Evolutionary conservation across 768 basidiomycete species (phyloP).

Genomic region (Lentinus brumalis): DNA sequence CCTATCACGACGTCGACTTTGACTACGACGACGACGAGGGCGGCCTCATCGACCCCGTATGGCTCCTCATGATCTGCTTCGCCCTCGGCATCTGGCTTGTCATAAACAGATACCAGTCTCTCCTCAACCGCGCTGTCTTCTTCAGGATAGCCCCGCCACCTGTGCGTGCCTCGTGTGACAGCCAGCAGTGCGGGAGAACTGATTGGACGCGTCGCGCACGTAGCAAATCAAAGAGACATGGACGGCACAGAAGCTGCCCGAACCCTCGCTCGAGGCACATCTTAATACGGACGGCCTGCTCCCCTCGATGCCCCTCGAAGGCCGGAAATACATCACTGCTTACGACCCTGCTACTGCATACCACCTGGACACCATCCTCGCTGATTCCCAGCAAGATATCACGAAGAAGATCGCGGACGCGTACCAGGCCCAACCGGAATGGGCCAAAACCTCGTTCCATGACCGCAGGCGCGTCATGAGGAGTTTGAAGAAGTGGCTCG

Average conservation of each 20-base stretch:
- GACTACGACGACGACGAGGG: conserved; percentile 33
- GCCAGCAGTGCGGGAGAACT: not conserved
- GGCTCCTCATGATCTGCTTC: conserved; percentile 69
- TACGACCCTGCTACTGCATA: conserved; percentile 90
- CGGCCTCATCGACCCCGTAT: conserved; percentile 55
- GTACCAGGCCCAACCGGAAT: conserved; percentile 64
- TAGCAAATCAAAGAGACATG: conserved; percentile 48
- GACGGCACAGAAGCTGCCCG: conserved; percentile 52
- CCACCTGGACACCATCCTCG: conserved; percentile 76
- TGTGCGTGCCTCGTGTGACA: conserved; percentile 42
- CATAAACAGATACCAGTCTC: conserved; percentile 70
- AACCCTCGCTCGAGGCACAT: conserved; percentile 70
- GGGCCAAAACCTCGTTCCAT: conserved; percentile 74
- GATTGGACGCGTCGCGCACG: not conserved
- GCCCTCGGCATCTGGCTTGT: conserved; percentile 81
- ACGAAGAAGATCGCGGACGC: conserved; percentile 69
- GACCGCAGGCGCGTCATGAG: conserved; percentile 83
- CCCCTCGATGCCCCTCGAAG: conserved; percentile 46
- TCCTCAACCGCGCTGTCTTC: conserved; percentile 70
- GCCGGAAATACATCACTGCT: conserved; percentile 78
- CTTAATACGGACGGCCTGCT: conserved; percentile 53
- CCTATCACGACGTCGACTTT: conserved; percentile 27
- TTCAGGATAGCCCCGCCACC: conserved; percentile 62
- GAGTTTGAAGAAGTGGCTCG: conserved; percentile 89
- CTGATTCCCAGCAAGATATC: conserved; percentile 76